phyloP scores from a whole-genome alignment of 768 basidiomycete genomes.

The Boletus reticulatus region DNA sequence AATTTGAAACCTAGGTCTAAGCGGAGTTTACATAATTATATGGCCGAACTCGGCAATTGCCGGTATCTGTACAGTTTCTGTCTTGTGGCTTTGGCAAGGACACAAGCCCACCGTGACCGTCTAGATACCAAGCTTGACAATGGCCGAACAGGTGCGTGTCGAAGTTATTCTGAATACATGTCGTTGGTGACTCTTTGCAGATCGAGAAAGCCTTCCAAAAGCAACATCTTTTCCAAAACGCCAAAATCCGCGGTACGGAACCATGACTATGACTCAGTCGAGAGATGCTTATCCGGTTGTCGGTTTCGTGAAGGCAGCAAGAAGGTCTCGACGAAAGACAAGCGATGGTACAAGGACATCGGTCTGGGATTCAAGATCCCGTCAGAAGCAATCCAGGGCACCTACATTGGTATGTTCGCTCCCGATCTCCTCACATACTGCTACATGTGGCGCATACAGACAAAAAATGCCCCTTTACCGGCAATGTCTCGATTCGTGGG shows the following conservation, averaged over 20 bases:
- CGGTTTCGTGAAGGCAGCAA: slow-evolving; percentile 54
- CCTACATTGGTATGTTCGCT: slow-evolving; percentile 81
- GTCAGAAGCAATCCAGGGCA: slow-evolving; percentile 89
- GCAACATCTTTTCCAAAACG: slow-evolving; percentile 97
- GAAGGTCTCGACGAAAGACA: slow-evolving; percentile 92
- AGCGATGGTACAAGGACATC: slow-evolving; percentile 99
- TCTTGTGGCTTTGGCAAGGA: slow-evolving; percentile 34
- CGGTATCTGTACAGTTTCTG: slow-evolving; percentile 42
- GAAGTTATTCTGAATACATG: not conserved
- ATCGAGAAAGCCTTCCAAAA: slow-evolving; percentile 98
- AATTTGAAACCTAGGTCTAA: too few relatives aligned
- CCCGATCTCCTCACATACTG: not conserved
- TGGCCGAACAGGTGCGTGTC: slow-evolving; percentile 60
- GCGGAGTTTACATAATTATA: too few relatives aligned
- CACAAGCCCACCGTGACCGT: not conserved
- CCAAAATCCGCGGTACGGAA: slow-evolving; percentile 85
- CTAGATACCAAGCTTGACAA: slow-evolving; percentile 29
- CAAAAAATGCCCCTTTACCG: slow-evolving; percentile 99
- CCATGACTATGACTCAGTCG: slow-evolving; percentile 3
- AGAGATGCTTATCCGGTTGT: slow-evolving; percentile 9
- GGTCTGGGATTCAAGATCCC: slow-evolving; percentile 98
- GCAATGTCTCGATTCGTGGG: slow-evolving; percentile 95
- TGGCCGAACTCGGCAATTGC: slow-evolving; percentile 27
- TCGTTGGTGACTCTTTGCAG: slow-evolving; percentile 36
- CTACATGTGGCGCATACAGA: slow-evolving; percentile 45